These are phyloP conservation scores for Neonectria magnoliae DNA, from an alignment of 2,329 filamentous ascomycete species.

Conservation along the genomic window DNA sequence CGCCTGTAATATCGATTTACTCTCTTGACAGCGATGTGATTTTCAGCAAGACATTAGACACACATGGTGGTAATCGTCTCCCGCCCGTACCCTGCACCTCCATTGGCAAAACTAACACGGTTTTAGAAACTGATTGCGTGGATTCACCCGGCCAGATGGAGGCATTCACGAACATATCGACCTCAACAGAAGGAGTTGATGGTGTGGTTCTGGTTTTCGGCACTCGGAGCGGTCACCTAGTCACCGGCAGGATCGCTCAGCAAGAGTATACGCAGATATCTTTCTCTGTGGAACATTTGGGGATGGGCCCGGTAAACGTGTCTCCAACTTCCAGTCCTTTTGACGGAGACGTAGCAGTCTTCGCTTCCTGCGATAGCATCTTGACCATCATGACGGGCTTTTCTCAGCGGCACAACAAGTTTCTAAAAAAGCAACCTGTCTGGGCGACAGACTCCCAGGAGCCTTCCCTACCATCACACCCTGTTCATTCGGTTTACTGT, in stretches of 20 bases:
- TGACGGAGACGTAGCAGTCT: conserved; percentile 44
- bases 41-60: conserved; percentile 23
- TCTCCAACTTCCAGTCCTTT: conserved; percentile 42
- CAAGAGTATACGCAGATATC: conserved; percentile 35
- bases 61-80: conserved; percentile 26
- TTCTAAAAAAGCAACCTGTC: conserved; percentile 56
- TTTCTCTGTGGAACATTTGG: conserved; percentile 48
- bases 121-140: conserved; percentile 1
- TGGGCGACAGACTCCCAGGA: conserved; percentile 64
- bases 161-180: conserved; percentile 58
- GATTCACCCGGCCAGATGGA: conserved; percentile 43
- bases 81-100: not conserved
- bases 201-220: conserved; percentile 54
- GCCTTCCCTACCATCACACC: conserved; percentile 55
- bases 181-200: conserved; percentile 41
- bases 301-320: conserved; percentile 49
- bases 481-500: conserved; percentile 59
- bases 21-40: conserved; percentile 39
- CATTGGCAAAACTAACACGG: conserved; percentile 13
- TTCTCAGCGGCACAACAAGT: conserved; percentile 43
- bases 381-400: conserved; percentile 56
- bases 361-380: conserved; percentile 61
- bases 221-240: conserved; percentile 62
- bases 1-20: conserved; percentile 49
- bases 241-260: conserved; percentile 49